Conservation (phyloP, 345 rosid genomes). For the Cardamine occulta region DNA sequence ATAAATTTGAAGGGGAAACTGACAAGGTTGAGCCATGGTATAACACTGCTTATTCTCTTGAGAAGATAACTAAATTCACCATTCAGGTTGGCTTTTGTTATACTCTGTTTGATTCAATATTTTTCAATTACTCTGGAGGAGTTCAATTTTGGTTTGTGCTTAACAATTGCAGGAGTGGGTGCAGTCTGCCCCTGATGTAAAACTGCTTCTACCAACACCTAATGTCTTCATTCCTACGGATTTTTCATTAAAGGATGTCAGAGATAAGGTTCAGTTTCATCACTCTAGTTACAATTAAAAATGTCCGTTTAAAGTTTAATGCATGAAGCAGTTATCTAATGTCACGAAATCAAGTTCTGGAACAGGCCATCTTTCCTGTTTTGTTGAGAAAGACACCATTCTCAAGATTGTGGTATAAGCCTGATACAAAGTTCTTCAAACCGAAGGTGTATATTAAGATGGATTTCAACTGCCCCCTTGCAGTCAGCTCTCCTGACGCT, state of each 20-base stretch:
- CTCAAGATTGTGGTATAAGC: conserved; percentile 80
- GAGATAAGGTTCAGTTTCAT: conserved; percentile 56
- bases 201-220: conserved; percentile 65
- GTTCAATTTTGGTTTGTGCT: conserved; percentile 1
- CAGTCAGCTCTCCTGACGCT: conserved; percentile 70
- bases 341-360: conserved; percentile 8
- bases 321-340: conserved; percentile 15
- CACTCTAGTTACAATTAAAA: conserved; percentile 7
- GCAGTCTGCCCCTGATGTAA: conserved; percentile 62
- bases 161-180: conserved; percentile 71
- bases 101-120: background rate
- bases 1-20: conserved; percentile 76
- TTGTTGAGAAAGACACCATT: conserved; percentile 62
- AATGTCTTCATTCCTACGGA: conserved; percentile 83
- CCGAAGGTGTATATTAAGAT: conserved; percentile 80
- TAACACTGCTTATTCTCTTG: conserved; percentile 73
- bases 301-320: background rate
- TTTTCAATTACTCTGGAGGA: no score
- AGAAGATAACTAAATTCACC: conserved; percentile 50
- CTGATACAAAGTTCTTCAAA: conserved; percentile 69
- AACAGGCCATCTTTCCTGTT: conserved; percentile 64
- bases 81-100: conserved; percentile 61
- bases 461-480: conserved; percentile 76
- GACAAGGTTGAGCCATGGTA: conserved; percentile 91
- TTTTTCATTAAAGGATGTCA: conserved; percentile 62